Conservation (phyloP, 768 basidiomycete genomes). For the Pisolithus tinctorius region DNA sequence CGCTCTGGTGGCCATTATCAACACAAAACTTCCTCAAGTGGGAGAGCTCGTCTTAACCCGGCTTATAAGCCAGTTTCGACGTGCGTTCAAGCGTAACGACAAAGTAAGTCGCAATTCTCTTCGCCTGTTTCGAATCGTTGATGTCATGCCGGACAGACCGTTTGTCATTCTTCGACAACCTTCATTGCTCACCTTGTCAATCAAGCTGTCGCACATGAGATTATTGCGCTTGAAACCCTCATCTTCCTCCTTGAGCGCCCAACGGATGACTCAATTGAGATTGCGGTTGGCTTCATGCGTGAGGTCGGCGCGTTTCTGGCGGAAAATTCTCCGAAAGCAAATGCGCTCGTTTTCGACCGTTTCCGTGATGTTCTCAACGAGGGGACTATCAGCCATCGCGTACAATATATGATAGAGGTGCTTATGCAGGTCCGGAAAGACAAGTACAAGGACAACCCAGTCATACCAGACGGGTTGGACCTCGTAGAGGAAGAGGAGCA, state of each 20-base stretch:
- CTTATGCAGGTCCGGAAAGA: conserved; percentile 99
- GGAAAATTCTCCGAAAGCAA: conserved; percentile 92
- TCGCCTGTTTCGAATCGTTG: background rate
- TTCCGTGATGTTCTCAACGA: conserved; percentile 97
- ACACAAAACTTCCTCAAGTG: conserved; percentile 94
- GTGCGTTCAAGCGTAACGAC: conserved; percentile 94
- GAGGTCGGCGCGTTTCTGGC: conserved; percentile 94
- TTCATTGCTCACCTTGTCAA: conserved; percentile 91
- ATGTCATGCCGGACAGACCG: conserved; percentile 46
- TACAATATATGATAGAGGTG: conserved; percentile 99
- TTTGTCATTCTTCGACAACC: conserved; percentile 89
- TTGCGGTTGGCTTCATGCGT: conserved; percentile 94
- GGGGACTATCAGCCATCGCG: conserved; percentile 88
- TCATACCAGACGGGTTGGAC: conserved; percentile 89
- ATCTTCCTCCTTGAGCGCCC: conserved; percentile 93
- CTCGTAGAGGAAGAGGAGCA: conserved; percentile 98
- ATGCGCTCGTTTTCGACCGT: conserved; percentile 90
- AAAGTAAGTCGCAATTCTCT: conserved; percentile 54
- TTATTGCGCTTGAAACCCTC: conserved; percentile 92
- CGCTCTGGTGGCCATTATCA: conserved; percentile 88
- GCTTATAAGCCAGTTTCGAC: conserved; percentile 90
- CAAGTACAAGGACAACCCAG: conserved; percentile 98
- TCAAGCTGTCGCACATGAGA: conserved; percentile 88
- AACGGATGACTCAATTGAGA: conserved; percentile 97
- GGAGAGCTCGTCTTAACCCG: conserved; percentile 87